Conservation (phyloP, 495 filamentous ascomycete genomes). For the Aspergillus sparsus region DNA sequence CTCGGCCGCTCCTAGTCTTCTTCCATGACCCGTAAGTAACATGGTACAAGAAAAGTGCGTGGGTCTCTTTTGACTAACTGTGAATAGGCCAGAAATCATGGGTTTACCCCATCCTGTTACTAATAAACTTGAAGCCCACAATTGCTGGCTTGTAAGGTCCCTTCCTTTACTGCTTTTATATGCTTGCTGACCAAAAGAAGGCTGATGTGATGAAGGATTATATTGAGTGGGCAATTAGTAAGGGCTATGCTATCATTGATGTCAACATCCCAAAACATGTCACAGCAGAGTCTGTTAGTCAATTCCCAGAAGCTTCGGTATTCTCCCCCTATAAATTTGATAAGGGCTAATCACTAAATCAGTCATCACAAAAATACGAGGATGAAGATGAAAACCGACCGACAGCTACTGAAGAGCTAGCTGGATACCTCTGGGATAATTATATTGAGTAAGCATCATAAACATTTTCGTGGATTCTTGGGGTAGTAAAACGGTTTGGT, state of each 20-base stretch:
- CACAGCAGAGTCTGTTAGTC: conserved; percentile 41
- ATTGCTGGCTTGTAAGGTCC: conserved; percentile 78
- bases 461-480: neutral
- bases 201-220: conserved; percentile 76
- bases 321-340: conserved; percentile 1
- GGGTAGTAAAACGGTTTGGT: neutral
- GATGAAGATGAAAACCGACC: conserved; percentile 46
- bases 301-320: neutral
- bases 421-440: conserved; percentile 94
- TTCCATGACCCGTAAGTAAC: conserved; percentile 76
- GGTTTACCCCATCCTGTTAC: conserved; percentile 66
- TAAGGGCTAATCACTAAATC: conserved; percentile 34
- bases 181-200: conserved; percentile 55
- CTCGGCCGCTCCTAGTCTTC: conserved; percentile 66
- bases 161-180: conserved; percentile 12
- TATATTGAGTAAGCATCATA: conserved; percentile 71
- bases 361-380: conserved; percentile 38
- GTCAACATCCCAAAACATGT: conserved; percentile 81
- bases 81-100: conserved; percentile 66
- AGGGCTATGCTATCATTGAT: conserved; percentile 80
- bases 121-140: conserved; percentile 75
- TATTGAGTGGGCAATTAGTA: conserved; percentile 73
- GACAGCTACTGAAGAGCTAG: conserved; percentile 68
- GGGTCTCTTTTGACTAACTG: conserved; percentile 15
- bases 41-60: neutral